Evolutionary conservation across 2,329 filamentous ascomycete genomes (phyloP), one percentile per base, ranked within the genome.

Genomic region (Epichloe scottii): DNA sequence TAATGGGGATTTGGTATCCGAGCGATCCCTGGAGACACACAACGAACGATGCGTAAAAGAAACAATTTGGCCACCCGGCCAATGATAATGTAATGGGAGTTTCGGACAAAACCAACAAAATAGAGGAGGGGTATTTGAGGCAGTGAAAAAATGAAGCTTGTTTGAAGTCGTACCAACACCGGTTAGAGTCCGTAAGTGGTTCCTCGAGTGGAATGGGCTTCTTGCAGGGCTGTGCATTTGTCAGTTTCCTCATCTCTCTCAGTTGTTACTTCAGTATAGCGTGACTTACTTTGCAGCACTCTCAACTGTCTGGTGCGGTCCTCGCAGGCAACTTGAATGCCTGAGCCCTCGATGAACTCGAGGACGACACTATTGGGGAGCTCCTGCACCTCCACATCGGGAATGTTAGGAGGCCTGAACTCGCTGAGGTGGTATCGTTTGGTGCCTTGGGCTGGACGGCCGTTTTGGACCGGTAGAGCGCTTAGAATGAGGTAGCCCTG

Each of bases 311-410:
- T 77, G 26, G 71, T 66, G 50, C 79, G 73, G 62, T 82, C 79
- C 63, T 79, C 79, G 56, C 81, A 84, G 21, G 81, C 81, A 59
- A 84, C 67, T 61, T 84, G 81, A 52, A 84, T 66, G 45, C 73
- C 72, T n/a, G 76, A 79, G 3, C 80, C 78, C 48, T 79, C 78
- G 17, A 81, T 58, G 54, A 84, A 76, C 58, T 82, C 77, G 44
- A 83, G 66, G 7, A 79, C 73, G 4, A 84, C 78, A 61, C 89
- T 96, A 69, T 96, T 88, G 2, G 91, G 89, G 49, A 98, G 74
- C 70, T 98, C 93, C 69, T 96, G 87, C 58, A 88, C 75, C 63
- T 97, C 93, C 53, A 94, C 84, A 65, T 97, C 91, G 0, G 93
- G 93, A 15, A 87, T 75, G 59, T 84, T 88, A 0, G 90, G 90